Conservation (phyloP, 1,284 basidiomycete species). For the Rhodotorula sp. region DNA sequence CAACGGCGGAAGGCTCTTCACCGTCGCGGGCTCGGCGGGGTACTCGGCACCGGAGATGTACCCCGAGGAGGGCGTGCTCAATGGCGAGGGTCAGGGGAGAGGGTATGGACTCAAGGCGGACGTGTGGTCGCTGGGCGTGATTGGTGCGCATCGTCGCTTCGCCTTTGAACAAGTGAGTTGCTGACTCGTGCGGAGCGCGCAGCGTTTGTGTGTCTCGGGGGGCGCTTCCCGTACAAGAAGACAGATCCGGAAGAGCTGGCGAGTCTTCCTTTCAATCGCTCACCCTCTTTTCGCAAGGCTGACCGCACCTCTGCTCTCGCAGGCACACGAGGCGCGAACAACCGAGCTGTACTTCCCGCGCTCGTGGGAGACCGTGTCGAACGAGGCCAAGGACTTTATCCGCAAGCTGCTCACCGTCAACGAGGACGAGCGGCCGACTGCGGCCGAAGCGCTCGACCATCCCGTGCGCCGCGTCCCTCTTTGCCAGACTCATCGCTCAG, state of each 20-base stretch:
- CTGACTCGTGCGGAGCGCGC: too few relatives aligned
- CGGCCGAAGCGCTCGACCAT: constrained; percentile 40
- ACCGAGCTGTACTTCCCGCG: constrained; percentile 42
- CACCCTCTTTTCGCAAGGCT: neutral
- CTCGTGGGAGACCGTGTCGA: constrained; percentile 42
- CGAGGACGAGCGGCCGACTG: constrained; percentile 38
- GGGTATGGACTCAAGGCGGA: constrained; percentile 39
- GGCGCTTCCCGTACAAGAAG: constrained; percentile 37
- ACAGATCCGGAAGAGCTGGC: constrained; percentile 33
- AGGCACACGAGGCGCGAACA: constrained; percentile 37
- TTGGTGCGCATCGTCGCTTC: neutral
- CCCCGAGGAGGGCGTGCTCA: constrained; percentile 16
- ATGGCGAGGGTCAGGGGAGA: constrained; percentile 1
- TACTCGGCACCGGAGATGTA: constrained; percentile 45
- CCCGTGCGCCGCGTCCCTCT: constrained; percentile 24
- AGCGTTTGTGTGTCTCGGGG: constrained; percentile 31
- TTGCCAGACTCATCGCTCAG: neutral
- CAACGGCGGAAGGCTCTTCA: constrained; percentile 39
- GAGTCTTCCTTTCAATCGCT: neutral
- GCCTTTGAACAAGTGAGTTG: too few relatives aligned
- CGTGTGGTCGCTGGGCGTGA: constrained; percentile 39
- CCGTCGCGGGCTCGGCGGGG: constrained; percentile 42
- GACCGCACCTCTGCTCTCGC: neutral
- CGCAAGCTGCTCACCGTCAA: constrained; percentile 33
- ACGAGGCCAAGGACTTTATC: constrained; percentile 44